phyloP scores from a whole-genome alignment of 2,329 filamentous ascomycete species.

The Stenocarpella maydis region DNA sequence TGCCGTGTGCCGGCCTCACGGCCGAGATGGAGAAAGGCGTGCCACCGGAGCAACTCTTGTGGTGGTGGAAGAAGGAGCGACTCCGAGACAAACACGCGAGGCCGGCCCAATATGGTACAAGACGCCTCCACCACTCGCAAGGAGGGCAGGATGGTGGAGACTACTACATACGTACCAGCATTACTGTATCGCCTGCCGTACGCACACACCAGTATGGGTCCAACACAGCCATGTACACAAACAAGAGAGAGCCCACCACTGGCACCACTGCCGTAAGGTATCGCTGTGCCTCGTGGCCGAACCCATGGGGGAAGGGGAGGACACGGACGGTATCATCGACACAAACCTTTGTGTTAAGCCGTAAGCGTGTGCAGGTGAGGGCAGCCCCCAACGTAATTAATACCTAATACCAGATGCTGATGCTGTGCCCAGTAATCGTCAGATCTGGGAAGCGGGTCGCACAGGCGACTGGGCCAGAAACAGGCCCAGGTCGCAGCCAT shows the following conservation, averaged over 20 bases:
- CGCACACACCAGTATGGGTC: not conserved
- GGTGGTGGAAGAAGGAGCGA: not conserved
- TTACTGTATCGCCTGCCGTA: too few relatives aligned
- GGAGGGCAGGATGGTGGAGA: not conserved
- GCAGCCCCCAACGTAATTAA: too few relatives aligned
- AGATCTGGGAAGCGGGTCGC: not conserved
- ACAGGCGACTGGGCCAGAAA: not conserved
- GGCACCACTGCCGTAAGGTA: not conserved
- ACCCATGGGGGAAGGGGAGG: too few relatives aligned
- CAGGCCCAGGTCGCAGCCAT: not conserved
- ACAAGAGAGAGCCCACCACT: not conserved
- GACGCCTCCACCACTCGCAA: not conserved
- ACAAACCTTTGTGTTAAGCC: not conserved
- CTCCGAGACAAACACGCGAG: conserved; percentile 6
- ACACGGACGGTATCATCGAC: not conserved
- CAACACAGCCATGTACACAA: not conserved
- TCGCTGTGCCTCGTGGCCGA: not conserved
- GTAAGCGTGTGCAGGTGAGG: not conserved
- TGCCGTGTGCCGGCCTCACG: not conserved
- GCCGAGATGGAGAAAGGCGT: not conserved
- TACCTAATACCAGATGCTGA: not conserved
- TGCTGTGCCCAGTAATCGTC: not conserved
- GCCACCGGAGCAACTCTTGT: conserved; percentile 6
- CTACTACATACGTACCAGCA: too few relatives aligned
- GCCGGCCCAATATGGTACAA: not conserved